Base-by-base conservation (phyloP, 306 rosid genomes). In the Pyrus pyrifolia region DNA sequence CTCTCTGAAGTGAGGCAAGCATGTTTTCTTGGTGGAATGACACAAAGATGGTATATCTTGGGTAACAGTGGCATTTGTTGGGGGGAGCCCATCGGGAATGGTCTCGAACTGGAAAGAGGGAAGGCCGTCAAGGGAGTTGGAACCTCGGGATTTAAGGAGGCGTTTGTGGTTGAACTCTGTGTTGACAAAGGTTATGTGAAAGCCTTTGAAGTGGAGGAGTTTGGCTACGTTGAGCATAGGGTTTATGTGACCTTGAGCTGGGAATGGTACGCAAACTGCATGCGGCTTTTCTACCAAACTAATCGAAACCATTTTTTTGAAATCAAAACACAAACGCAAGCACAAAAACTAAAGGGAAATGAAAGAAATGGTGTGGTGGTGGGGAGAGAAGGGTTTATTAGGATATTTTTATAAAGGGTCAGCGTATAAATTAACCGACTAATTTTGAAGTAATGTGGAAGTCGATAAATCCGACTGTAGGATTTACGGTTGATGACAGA, bases 181-280 rank as follows among this genome's bases (percentile, higher is more conserved):
- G 62, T 71, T 70, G n/a, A 70, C 3, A 33, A 71, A 71, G 22
- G 64, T 71, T 14, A 71, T 51, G 65, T 49, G 62, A 38, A 71
- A 71, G 62, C 75, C 75, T 21, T 53, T 52, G 29, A 15, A 12
- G 29, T 71, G 49, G 75, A 71, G 75, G 75, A 71, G 75, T 11
- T 71, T 71, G 5, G 49, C 75, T 31, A 71, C 13, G 57, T 46
- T 62, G 15, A 73, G 68, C 19, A 73, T 22, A 10, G 57, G 67
- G 35, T 58, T 57, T 11, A 73, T 42, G 77, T 59, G 68, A 14
- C 68, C 68, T 60, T 73, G 77, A 14, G 77, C 40, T 12, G 77
- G 77, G 67, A 18, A 73, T n/a, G 77, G 77, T 58, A 73, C 17
- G n/a, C 46, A 29, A 21, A 73, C 25, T 17, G 77, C 77, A 25